Base-by-base conservation (phyloP, 129 eudicot species). In the Tanacetum coccineum region DNA sequence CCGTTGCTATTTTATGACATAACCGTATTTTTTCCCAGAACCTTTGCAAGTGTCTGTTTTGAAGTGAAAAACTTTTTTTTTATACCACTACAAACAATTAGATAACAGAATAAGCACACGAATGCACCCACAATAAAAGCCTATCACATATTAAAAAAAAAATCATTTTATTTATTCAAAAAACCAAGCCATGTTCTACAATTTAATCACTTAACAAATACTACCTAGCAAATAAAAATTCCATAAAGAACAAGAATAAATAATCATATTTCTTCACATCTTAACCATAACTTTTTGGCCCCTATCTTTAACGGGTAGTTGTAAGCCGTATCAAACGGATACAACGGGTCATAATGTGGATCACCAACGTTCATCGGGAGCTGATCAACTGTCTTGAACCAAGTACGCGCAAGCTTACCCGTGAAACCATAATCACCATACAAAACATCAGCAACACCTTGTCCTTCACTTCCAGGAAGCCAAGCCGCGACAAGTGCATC, bases 401-500 rank as follows among this genome's bases (percentile, higher is more conserved):
- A 89, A 0, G 93, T 85, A 28, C 79, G 72, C 0, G 96, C 64
- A 30, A 83, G 85, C 67, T 81, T 85, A 19, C 96, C 93, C 4
- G 85, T 85, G 68, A 88, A 88, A 52, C 89, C 89, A 77, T 79
- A 81, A 76, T 88, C 89, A n/a, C 96, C 96, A 63, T 76, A 85
- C 50, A 85, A 22, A 49, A 88, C 89, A 85, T 88, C 93, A 6
- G 96, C 85, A 45, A 88, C 82, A 3, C 96, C 96, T 77, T 88
- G 89, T 22, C 93, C 96, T 54, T 88, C 93, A 0, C 72, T 78
- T 55, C 95, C 97, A 0, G 95, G 97, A 39, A 90, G 84, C 95
- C 92, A 90, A 28, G 92, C 97, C 6, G 92, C 89, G n/a, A 90
- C 85, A 4, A 90, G 76, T 8, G 89, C 97, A 20, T 87, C 88